Conservation (phyloP, 495 filamentous ascomycete species). For the Hypoxylon crocopeplum region DNA sequence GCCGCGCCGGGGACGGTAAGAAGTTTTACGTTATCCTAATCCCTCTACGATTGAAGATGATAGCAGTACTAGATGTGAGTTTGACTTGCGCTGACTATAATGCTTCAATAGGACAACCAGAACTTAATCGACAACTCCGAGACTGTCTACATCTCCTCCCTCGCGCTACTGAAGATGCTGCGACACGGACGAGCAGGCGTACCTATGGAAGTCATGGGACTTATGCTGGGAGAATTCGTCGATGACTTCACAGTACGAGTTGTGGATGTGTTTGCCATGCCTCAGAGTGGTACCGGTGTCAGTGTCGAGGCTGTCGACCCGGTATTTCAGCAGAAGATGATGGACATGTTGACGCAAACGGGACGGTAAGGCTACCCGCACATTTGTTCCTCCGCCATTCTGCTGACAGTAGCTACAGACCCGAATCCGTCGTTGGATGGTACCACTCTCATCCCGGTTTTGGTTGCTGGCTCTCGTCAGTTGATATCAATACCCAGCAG, state of each 20-base stretch:
- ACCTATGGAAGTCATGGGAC: slow-evolving; percentile 99
- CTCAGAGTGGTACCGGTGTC: slow-evolving; percentile 97
- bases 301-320: slow-evolving; percentile 98
- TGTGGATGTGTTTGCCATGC: slow-evolving; percentile 99
- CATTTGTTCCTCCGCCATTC: neutral
- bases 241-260: slow-evolving; percentile 99
- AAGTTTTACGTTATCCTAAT: slow-evolving; percentile 2
- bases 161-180: slow-evolving; percentile 97
- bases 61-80: no score
- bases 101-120: slow-evolving; percentile 71
- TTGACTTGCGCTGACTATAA: slow-evolving; percentile 6
- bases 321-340: slow-evolving; percentile 99
- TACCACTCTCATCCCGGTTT: slow-evolving; percentile 99
- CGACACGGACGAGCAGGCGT: slow-evolving; percentile 96
- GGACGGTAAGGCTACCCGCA: slow-evolving; percentile 72
- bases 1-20: slow-evolving; percentile 79
- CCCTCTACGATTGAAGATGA: neutral
- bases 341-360: slow-evolving; percentile 98
- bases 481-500: slow-evolving; percentile 99
- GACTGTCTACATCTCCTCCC: slow-evolving; percentile 98
- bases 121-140: slow-evolving; percentile 97
- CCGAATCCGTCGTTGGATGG: slow-evolving; percentile 97
- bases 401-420: slow-evolving; percentile 58
- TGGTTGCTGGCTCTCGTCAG: slow-evolving; percentile 97
- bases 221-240: slow-evolving; percentile 98